Percentiles rank a stretch among this genome's conserved stretches.
Conservation (phyloP, 139 green algal species). For the Asterochloris sp. region DNA sequence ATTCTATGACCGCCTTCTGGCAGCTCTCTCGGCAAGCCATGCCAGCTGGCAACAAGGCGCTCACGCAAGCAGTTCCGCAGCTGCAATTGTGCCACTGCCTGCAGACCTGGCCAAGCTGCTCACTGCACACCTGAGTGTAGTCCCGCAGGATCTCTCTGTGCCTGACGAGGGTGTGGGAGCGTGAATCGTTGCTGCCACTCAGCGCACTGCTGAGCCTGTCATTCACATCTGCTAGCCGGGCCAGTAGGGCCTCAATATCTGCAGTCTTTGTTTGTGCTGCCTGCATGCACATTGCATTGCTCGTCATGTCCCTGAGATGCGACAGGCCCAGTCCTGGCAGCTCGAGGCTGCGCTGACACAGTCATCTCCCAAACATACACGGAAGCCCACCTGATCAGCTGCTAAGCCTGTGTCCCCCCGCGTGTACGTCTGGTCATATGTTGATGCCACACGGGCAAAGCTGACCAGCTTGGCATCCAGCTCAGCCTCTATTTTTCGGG, state of each 20-base stretch:
- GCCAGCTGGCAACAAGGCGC: not conserved
- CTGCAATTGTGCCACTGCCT: not conserved
- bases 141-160: constrained; percentile 94
- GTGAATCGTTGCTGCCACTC: constrained; percentile 52
- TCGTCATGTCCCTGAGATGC: not conserved
- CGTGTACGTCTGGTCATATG: constrained; percentile 67
- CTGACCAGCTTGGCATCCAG: constrained; percentile 89
- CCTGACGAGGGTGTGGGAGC: constrained; percentile 82
- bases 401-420: constrained; percentile 38
- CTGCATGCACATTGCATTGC: constrained; percentile 23
- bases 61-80: not conserved
- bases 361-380: not conserved
- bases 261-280: constrained; percentile 56
- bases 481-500: constrained; percentile 86
- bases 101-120: not conserved
- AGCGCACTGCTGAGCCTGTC: constrained; percentile 66
- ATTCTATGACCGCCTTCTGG: not conserved
- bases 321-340: not conserved
- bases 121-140: constrained; percentile 63
- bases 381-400: constrained; percentile 34
- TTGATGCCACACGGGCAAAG: constrained; percentile 77
- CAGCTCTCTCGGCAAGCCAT: not conserved
- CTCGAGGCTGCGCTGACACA: not conserved
- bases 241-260: constrained; percentile 77
- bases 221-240: constrained; percentile 78